Conservation (phyloP, 345 rosid species). For the Rhizophora mangle region DNA sequence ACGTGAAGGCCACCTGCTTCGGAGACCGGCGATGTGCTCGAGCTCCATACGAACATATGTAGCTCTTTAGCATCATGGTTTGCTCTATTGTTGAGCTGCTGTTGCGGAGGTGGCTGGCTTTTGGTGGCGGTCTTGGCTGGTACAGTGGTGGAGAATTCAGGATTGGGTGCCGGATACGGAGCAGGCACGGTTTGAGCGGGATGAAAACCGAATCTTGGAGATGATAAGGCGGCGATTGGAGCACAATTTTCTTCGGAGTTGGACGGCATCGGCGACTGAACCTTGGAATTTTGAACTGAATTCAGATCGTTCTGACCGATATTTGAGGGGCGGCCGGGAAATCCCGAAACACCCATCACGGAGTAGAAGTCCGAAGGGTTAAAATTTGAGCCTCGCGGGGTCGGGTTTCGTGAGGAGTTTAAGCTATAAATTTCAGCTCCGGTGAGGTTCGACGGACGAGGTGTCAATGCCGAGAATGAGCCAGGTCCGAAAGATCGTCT, state of each 20-base stretch:
- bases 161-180: constrained; percentile 84
- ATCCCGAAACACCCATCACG: constrained; percentile 62
- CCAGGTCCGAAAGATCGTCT: constrained; percentile 34
- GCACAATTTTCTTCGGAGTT: constrained; percentile 50
- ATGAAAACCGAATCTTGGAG: constrained; percentile 76
- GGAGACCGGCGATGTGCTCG: constrained; percentile 36
- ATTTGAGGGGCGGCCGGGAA: constrained; percentile 65
- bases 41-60: constrained; percentile 50
- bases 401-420: constrained; percentile 43
- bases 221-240: constrained; percentile 35
- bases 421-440: constrained; percentile 51
- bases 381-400: constrained; percentile 48
- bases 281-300: constrained; percentile 74
- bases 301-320: constrained; percentile 78
- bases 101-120: constrained; percentile 26
- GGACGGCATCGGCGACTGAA: constrained; percentile 41
- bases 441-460: constrained; percentile 47
- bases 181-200: constrained; percentile 58
- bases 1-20: constrained; percentile 62
- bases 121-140: constrained; percentile 31
- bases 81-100: constrained; percentile 36
- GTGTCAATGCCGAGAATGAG: constrained; percentile 36
- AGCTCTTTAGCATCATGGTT: constrained; percentile 63
- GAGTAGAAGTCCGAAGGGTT: constrained; percentile 34
- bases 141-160: constrained; percentile 54